phyloP scores from a whole-genome alignment of 352 stramenopile species.

The Globisporangium nagaii region DNA sequence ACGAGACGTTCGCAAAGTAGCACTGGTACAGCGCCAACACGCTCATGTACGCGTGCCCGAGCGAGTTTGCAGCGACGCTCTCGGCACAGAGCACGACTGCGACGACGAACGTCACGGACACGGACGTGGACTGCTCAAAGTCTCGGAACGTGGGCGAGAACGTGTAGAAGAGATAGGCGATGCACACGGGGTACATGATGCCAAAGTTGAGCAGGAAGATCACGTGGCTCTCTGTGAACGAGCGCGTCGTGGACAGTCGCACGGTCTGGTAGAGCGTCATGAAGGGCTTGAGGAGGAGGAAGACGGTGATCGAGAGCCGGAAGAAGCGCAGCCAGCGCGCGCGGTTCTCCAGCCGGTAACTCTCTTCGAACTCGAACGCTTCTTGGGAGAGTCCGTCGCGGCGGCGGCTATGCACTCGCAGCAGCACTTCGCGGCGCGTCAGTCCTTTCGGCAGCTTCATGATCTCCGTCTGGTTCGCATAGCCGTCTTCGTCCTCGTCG shows the following conservation, averaged over 20 bases:
- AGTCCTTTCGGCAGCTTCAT: conserved; percentile 73
- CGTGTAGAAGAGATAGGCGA: conserved; percentile 57
- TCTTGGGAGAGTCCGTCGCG: conserved; percentile 34
- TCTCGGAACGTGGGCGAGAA: conserved; percentile 59
- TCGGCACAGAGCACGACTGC: conserved; percentile 59
- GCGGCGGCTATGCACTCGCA: conserved; percentile 38
- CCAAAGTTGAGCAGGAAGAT: conserved; percentile 79
- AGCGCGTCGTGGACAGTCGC: conserved; percentile 31
- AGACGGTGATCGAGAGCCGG: conserved; percentile 56
- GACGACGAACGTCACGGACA: conserved; percentile 50
- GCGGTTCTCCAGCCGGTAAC: conserved; percentile 65
- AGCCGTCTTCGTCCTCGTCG: conserved; percentile 16
- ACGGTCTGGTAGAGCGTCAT: conserved; percentile 74
- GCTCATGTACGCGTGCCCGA: conserved; percentile 76
- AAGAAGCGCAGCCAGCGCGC: conserved; percentile 65
- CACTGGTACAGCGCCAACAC: conserved; percentile 77
- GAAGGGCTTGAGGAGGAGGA: conserved; percentile 65
- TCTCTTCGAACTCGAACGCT: conserved; percentile 65
- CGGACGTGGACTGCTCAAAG: conserved; percentile 52
- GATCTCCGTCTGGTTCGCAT: conserved; percentile 41
- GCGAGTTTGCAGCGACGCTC: conserved; percentile 57
- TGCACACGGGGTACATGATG: conserved; percentile 63
- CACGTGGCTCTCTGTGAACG: conserved; percentile 48
- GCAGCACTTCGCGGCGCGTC: conserved; percentile 60
- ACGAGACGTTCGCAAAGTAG: conserved; percentile 79